Evolutionary conservation across 1,139 yeast genomes (phyloP).

Genomic region (Nakaseomyces sp.): DNA sequence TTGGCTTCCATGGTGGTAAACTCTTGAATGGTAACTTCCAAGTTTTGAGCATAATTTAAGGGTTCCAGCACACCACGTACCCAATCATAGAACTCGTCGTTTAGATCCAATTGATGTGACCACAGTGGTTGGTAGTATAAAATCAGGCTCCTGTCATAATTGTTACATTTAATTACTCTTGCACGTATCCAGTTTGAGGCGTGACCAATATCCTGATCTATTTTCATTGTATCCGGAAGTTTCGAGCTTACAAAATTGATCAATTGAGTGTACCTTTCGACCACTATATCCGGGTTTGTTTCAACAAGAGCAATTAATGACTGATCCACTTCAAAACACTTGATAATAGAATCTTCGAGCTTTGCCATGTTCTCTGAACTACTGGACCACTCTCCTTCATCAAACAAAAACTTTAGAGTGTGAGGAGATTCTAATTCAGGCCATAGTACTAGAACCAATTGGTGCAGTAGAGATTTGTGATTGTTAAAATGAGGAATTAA

Average conservation of each 20-base stretch:
- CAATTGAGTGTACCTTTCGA: constrained; percentile 13
- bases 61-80: not conserved
- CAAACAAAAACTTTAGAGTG: constrained; percentile 16
- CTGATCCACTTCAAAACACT: constrained; percentile 16
- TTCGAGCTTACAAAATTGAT: constrained; percentile 14
- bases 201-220: not conserved
- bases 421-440: constrained; percentile 28
- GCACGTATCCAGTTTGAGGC: not conserved
- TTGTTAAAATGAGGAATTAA: not conserved
- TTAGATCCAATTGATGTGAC: not conserved
- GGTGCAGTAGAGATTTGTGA: not conserved
- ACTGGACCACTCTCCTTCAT: not conserved
- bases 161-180: constrained; percentile 1
- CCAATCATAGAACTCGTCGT: not conserved
- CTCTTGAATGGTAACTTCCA: not conserved
- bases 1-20: not conserved
- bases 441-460: constrained; percentile 25
- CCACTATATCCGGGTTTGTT: constrained; percentile 14
- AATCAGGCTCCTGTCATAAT: constrained; percentile 3
- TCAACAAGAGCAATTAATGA: constrained; percentile 21
- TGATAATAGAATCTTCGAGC: constrained; percentile 14
- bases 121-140: not conserved
- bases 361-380: not conserved
- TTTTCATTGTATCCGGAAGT: not conserved
- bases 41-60: not conserved